A percentile compares a stretch with the other conserved stretches of the same genome.
Conservation (phyloP, 1,284 basidiomycete genomes). For the Rhodotorula sp. region DNA sequence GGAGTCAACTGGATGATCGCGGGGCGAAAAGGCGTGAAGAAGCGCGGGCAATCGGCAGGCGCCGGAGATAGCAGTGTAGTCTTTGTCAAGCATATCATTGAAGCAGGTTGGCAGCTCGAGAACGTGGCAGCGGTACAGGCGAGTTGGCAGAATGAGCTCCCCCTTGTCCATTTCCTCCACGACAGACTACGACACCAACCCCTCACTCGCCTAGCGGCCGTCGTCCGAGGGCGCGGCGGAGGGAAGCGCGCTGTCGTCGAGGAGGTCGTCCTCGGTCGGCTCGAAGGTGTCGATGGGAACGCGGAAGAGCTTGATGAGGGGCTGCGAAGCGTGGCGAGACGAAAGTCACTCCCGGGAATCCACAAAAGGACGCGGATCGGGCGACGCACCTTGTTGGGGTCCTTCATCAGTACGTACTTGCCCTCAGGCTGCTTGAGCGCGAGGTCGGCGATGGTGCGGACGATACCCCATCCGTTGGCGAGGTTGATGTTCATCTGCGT, state of each 20-base stretch:
- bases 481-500: constrained; percentile 92
- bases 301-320: constrained; percentile 87
- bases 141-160: neutral
- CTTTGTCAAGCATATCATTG: no score
- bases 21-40: neutral
- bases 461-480: constrained; percentile 97
- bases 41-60: constrained; percentile 1
- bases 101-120: no score
- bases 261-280: constrained; percentile 58
- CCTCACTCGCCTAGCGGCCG: constrained; percentile 1
- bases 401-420: constrained; percentile 92
- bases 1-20: no score
- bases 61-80: no score
- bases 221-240: constrained; percentile 17
- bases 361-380: no score
- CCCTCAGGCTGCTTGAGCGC: constrained; percentile 94
- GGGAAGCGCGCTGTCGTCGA: constrained; percentile 42
- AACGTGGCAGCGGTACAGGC: no score
- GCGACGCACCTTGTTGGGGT: constrained; percentile 88
- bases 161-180: neutral
- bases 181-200: neutral
- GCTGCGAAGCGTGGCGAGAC: constrained; percentile 57
- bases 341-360: no score
- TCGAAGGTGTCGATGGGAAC: constrained; percentile 83
- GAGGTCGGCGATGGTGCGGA: constrained; percentile 85